A percentile compares a stretch with the other conserved stretches of the same genome.
Conservation (phyloP, 192 early-diverging fungal genomes). For the Phycomyces nitens region DNA sequence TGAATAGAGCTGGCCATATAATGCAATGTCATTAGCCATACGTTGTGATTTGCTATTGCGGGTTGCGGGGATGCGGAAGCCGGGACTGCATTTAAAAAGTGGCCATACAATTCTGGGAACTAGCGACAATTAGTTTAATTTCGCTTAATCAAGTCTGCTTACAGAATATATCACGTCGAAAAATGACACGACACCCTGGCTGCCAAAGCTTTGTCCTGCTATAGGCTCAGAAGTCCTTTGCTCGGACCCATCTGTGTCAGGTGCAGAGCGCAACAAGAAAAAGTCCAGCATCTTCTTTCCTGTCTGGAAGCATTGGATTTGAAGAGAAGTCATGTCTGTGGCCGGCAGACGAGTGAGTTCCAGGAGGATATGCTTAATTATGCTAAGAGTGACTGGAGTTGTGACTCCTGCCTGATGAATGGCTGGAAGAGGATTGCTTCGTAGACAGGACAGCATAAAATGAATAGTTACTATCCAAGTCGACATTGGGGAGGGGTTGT, state of each 20-base stretch:
- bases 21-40: slow-evolving; percentile 46
- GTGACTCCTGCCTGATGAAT: slow-evolving; percentile 31
- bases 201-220: background rate
- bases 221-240: too few species aligned
- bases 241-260: background rate
- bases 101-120: slow-evolving; percentile 35
- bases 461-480: slow-evolving; percentile 33
- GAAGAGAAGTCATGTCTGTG: slow-evolving; percentile 11
- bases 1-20: slow-evolving; percentile 41
- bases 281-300: slow-evolving; percentile 28
- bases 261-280: slow-evolving; percentile 18
- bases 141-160: slow-evolving; percentile 2
- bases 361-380: slow-evolving; percentile 30
- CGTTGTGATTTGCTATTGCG: slow-evolving; percentile 37
- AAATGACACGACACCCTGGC: slow-evolving; percentile 17
- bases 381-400: slow-evolving; percentile 21
- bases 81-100: slow-evolving; percentile 22
- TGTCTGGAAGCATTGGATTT: slow-evolving; percentile 23
- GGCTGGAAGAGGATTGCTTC: slow-evolving; percentile 1
- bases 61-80: slow-evolving; percentile 19
- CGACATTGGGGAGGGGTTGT: slow-evolving; percentile 6
- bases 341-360: slow-evolving; percentile 27
- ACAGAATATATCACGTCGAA: slow-evolving; percentile 36
- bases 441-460: slow-evolving; percentile 33
- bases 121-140: background rate